These are phyloP conservation scores for Pythium oligandrum DNA, from an alignment of 352 stramenopile genomes.

Conservation along the genomic window DNA sequence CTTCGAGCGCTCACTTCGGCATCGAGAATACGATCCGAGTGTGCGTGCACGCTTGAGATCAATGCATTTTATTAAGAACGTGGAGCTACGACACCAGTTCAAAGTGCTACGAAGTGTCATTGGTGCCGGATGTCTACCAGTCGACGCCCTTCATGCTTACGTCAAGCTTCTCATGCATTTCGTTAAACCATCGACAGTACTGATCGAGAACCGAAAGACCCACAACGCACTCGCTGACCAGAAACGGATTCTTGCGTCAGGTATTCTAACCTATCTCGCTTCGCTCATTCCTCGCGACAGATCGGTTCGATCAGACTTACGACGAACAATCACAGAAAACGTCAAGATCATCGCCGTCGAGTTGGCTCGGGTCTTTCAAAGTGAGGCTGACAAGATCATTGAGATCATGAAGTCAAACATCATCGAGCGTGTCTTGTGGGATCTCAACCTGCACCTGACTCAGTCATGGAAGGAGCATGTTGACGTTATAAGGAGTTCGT, in stretches of 20 bases:
- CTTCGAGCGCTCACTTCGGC: constrained; percentile 44
- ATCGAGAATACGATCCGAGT: constrained; percentile 40
- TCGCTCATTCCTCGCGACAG: constrained; percentile 30
- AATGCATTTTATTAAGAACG: constrained; percentile 72
- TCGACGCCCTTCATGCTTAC: constrained; percentile 43
- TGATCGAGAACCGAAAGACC: constrained; percentile 18
- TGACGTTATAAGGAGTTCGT: constrained; percentile 1
- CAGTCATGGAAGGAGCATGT: background rate
- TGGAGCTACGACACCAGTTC: constrained; percentile 68
- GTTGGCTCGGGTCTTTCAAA: constrained; percentile 27
- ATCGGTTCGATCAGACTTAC: constrained; percentile 9
- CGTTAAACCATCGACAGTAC: constrained; percentile 19
- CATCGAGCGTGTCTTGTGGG: constrained; percentile 36
- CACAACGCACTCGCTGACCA: constrained; percentile 38
- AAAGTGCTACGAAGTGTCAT: constrained; percentile 50
- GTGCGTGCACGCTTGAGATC: constrained; percentile 51
- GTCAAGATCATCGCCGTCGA: constrained; percentile 49
- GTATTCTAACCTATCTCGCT: constrained; percentile 44
- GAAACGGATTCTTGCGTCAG: constrained; percentile 41
- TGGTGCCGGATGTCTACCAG: constrained; percentile 29
- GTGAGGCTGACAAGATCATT: constrained; percentile 40
- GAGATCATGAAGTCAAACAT: constrained; percentile 59
- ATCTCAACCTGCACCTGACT: constrained; percentile 21
- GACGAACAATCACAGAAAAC: constrained; percentile 34
- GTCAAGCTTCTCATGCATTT: constrained; percentile 59